These are phyloP conservation scores for Beauveria varroae DNA, from an alignment of 2,329 filamentous ascomycete genomes.

Conservation along the genomic window DNA sequence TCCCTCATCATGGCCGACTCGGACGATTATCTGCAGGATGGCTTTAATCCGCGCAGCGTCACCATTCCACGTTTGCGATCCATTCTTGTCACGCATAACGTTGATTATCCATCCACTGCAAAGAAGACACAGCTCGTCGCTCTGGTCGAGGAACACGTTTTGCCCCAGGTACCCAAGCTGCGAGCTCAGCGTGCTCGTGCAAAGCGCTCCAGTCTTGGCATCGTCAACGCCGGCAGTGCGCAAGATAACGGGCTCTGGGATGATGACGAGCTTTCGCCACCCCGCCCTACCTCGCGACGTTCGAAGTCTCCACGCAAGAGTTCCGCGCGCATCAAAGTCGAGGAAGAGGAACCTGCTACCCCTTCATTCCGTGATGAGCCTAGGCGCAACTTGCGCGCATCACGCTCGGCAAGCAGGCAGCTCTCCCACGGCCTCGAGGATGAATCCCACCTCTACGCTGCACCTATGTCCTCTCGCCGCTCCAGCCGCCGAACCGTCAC, in stretches of 20 bases:
- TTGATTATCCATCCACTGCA: slow-evolving; percentile 77
- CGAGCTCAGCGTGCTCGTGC: slow-evolving; percentile 68
- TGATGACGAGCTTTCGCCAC: slow-evolving; percentile 48
- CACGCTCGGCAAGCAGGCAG: slow-evolving; percentile 48
- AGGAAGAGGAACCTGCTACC: slow-evolving; percentile 38
- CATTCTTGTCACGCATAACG: slow-evolving; percentile 82
- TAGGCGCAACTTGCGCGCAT: slow-evolving; percentile 47
- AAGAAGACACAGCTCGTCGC: slow-evolving; percentile 87
- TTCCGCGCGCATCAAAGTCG: slow-evolving; percentile 43
- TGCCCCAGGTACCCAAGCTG: slow-evolving; percentile 71
- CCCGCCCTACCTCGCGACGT: slow-evolving; percentile 41
- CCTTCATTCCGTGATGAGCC: slow-evolving; percentile 33
- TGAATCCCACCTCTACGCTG: slow-evolving; percentile 14
- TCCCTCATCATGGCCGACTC: slow-evolving; percentile 50
- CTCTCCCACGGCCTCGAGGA: slow-evolving; percentile 36
- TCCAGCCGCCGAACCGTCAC: slow-evolving; percentile 40
- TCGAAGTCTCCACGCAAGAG: slow-evolving; percentile 49
- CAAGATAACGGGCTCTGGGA: slow-evolving; percentile 56
- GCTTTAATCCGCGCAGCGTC: slow-evolving; percentile 75
- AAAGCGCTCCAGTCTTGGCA: slow-evolving; percentile 81
- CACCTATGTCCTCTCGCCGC: slow-evolving; percentile 36
- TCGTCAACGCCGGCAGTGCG: slow-evolving; percentile 60
- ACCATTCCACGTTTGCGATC: slow-evolving; percentile 85
- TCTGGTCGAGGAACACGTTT: slow-evolving; percentile 71
- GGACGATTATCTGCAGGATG: slow-evolving; percentile 79